Conservation (phyloP, 2,329 filamentous ascomycete genomes). For the Penicillium fuscoglaucum region DNA sequence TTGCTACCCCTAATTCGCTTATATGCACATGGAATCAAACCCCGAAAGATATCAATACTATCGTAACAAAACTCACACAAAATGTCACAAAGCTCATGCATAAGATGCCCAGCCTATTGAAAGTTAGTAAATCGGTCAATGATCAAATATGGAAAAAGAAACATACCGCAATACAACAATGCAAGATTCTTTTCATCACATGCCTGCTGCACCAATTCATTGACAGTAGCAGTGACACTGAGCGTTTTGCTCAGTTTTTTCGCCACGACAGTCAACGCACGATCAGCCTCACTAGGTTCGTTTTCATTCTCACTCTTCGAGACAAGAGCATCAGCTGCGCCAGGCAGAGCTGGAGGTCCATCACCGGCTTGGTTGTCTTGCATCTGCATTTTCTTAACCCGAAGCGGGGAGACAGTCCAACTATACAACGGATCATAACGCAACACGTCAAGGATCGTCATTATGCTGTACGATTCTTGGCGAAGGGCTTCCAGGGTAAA, state of each 20-base stretch:
- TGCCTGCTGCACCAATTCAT: slow-evolving; percentile 93
- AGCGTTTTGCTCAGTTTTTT: slow-evolving; percentile 95
- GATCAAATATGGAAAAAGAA: not conserved
- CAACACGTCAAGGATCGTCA: slow-evolving; percentile 96
- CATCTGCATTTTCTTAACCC: slow-evolving; percentile 69
- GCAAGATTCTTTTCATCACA: slow-evolving; percentile 91
- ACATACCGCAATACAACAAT: slow-evolving; percentile 72
- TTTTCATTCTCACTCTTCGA: slow-evolving; percentile 43
- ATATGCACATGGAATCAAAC: not conserved
- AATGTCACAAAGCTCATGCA: not conserved
- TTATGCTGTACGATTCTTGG: slow-evolving; percentile 95
- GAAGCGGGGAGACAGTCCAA: slow-evolving; percentile 80
- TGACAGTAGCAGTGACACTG: slow-evolving; percentile 92
- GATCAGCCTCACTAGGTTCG: slow-evolving; percentile 78
- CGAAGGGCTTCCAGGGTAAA: slow-evolving; percentile 92
- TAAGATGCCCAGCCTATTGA: slow-evolving; percentile 6
- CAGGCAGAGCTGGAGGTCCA: slow-evolving; percentile 38
- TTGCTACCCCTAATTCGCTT: not conserved
- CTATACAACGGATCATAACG: slow-evolving; percentile 97
- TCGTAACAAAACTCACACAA: not conserved
- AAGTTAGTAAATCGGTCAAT: not conserved
- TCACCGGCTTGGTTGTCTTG: slow-evolving; percentile 55
- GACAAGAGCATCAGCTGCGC: slow-evolving; percentile 37
- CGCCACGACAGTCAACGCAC: slow-evolving; percentile 86
- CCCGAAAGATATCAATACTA: not conserved